These are phyloP conservation scores for Phialemoniopsis sp. DNA, from an alignment of 2,329 filamentous ascomycete genomes.

Conservation along the genomic window DNA sequence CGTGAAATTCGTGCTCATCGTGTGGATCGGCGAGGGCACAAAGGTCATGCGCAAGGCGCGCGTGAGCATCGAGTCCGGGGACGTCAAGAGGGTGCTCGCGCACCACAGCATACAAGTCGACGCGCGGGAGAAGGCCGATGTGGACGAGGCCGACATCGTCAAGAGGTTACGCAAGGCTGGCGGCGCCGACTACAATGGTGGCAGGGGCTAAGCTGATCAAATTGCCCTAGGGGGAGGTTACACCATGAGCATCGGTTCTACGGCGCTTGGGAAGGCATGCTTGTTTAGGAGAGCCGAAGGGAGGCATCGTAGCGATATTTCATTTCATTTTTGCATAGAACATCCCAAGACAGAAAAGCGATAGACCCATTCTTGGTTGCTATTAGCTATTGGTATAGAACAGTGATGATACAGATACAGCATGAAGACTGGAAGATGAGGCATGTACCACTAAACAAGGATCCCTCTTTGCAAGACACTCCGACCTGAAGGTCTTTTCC, in stretches of 20 bases:
- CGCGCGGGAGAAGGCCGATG: constrained; percentile 53
- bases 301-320: too few relatives aligned
- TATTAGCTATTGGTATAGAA: too few relatives aligned
- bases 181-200: constrained; percentile 69
- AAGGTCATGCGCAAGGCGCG: constrained; percentile 68
- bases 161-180: constrained; percentile 59
- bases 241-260: constrained; percentile 9
- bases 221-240: too few relatives aligned
- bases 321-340: too few relatives aligned
- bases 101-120: constrained; percentile 65
- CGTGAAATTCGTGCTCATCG: constrained; percentile 63
- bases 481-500: too few relatives aligned
- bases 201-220: constrained; percentile 43
- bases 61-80: constrained; percentile 62
- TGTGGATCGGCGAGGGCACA: constrained; percentile 64
- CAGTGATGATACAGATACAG: too few relatives aligned
- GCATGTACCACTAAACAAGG: constrained; percentile 5
- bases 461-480: constrained; percentile 6
- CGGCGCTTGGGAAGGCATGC: too few relatives aligned
- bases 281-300: too few relatives aligned
- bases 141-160: constrained; percentile 60
- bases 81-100: constrained; percentile 58
- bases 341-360: too few relatives aligned
- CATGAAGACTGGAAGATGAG: neutral
- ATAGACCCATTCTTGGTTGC: too few relatives aligned